Conservation (phyloP, 306 rosid genomes). For the Lagenaria siceraria region DNA sequence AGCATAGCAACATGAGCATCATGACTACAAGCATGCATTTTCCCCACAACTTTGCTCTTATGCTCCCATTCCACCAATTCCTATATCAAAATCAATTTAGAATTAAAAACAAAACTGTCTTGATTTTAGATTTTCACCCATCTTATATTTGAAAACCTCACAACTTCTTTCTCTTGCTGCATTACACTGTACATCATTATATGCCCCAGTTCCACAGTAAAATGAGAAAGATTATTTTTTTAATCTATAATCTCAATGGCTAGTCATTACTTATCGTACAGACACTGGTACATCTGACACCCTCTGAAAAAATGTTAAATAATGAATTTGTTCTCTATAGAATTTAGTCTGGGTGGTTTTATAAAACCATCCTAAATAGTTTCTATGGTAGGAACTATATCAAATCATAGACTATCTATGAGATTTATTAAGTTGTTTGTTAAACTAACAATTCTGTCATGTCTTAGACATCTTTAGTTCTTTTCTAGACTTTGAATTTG, state of each 20-base stretch:
- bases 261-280: neutral
- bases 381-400: too few relatives aligned
- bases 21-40: conserved; percentile 93
- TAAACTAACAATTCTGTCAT: neutral
- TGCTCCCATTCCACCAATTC: conserved; percentile 81
- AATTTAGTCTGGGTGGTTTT: too few relatives aligned
- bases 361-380: too few relatives aligned
- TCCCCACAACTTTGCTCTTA: conserved; percentile 74
- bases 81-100: conserved; percentile 14
- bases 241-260: neutral
- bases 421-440: neutral
- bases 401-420: too few relatives aligned
- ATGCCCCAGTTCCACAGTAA: neutral
- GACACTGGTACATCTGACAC: neutral
- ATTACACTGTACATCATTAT: neutral
- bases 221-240: neutral
- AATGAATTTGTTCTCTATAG: too few relatives aligned
- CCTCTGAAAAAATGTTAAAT: neutral
- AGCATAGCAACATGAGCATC: conserved; percentile 87
- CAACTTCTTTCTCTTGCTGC: neutral
- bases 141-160: neutral
- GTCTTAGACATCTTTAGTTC: neutral
- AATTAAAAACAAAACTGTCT: neutral
- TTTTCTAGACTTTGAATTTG: neutral
- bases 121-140: neutral